Evolutionary conservation across 139 green algal species (phyloP).

Genomic region (Tetraselmis striata): DNA sequence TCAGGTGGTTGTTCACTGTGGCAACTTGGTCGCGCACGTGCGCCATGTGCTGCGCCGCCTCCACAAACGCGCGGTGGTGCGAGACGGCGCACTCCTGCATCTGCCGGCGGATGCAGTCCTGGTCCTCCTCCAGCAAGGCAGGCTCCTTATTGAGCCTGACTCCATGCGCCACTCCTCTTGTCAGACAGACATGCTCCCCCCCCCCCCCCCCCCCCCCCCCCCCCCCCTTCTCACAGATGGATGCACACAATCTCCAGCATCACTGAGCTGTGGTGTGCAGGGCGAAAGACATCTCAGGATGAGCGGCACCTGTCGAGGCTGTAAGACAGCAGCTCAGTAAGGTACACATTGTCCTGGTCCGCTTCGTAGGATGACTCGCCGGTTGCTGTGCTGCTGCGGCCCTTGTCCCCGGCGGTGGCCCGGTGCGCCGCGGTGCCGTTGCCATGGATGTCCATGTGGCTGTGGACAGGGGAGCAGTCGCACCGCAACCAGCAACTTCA

Average conservation of each 20-base stretch:
- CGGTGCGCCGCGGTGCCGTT: not conserved
- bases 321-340: slow-evolving; percentile 86
- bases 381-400: not conserved
- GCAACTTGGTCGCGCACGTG: slow-evolving; percentile 36
- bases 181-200: no score
- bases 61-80: slow-evolving; percentile 67
- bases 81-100: slow-evolving; percentile 56
- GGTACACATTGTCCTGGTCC: slow-evolving; percentile 61
- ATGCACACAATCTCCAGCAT: no score
- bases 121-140: slow-evolving; percentile 78
- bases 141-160: slow-evolving; percentile 84
- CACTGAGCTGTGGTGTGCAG: no score
- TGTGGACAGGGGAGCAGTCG: no score
- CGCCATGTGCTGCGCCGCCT: slow-evolving; percentile 37
- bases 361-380: not conserved
- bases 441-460: not conserved
- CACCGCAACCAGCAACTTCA: no score
- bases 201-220: no score
- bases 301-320: slow-evolving; percentile 12
- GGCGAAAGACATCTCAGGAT: no score
- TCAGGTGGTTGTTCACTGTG: slow-evolving; percentile 29
- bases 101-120: slow-evolving; percentile 64
- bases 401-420: not conserved
- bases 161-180: no score
- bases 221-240: no score